These are phyloP conservation scores for Cynanchum wilfordii DNA, from an alignment of 257 asterid genomes.

Conservation along the genomic window DNA sequence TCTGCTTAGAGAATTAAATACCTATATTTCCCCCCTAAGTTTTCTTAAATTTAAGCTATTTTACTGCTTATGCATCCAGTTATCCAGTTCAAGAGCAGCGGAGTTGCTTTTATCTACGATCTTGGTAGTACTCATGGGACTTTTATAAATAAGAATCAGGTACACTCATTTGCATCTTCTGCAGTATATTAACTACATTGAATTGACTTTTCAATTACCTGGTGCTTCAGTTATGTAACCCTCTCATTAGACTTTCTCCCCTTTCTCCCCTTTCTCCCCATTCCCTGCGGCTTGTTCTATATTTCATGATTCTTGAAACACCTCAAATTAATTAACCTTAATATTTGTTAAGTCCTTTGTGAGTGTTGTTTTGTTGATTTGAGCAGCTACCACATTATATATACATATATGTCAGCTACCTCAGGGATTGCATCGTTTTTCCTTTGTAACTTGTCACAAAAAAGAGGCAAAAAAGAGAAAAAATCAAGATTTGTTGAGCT, in stretches of 20 bases:
- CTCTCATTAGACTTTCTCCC: neutral
- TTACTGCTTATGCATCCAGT: conserved; percentile 44
- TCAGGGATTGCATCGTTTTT: neutral
- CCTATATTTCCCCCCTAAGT: neutral
- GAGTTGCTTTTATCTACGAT: conserved; percentile 76
- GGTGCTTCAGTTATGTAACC: neutral
- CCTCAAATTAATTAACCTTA: no score
- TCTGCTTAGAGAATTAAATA: neutral
- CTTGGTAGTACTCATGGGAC: conserved; percentile 96
- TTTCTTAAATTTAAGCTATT: conserved; percentile 6
- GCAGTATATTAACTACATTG: neutral
- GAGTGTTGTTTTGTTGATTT: neutral
- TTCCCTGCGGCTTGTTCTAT: neutral
- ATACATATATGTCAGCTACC: neutral
- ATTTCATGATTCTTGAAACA: neutral
- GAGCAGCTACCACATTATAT: neutral
- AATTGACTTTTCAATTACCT: neutral
- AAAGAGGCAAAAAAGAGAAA: neutral
- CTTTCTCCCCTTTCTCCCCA: no score
- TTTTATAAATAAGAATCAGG: conserved; percentile 83
- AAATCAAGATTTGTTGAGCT: neutral
- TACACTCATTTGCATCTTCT: conserved; percentile 14
- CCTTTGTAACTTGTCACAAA: neutral
- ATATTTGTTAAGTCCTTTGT: neutral
- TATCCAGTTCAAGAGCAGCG: conserved; percentile 80